phyloP scores from a whole-genome alignment of 805 yeast species.

The Zygotorulaspora sp. region DNA sequence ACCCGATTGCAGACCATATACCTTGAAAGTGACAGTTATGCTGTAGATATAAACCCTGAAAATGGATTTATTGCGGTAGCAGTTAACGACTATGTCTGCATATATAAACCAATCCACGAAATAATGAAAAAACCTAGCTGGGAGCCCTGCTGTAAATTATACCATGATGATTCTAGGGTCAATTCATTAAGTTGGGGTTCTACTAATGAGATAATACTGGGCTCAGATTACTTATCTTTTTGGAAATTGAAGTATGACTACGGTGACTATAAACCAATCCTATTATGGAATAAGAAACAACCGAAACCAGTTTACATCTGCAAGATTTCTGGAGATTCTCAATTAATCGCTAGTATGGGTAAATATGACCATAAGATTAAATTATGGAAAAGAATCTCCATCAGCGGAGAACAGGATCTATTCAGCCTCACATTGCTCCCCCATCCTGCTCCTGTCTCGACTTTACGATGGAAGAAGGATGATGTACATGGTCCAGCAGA shows the following conservation, averaged over 20 bases:
- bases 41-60: conserved; percentile 56
- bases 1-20: conserved; percentile 71
- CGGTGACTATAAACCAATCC: conserved; percentile 37
- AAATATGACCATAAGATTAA: conserved; percentile 63
- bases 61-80: conserved; percentile 63
- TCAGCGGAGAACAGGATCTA: conserved; percentile 55
- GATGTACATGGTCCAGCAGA: conserved; percentile 33
- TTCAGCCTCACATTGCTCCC: conserved; percentile 66
- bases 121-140: conserved; percentile 44
- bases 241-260: conserved; percentile 47
- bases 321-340: conserved; percentile 62
- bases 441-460: conserved; percentile 57
- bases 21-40: conserved; percentile 58
- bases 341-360: conserved; percentile 60
- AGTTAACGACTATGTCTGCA: conserved; percentile 39
- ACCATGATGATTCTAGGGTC: conserved; percentile 35
- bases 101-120: conserved; percentile 55
- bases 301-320: conserved; percentile 58
- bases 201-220: conserved; percentile 53
- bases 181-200: conserved; percentile 53
- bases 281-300: conserved; percentile 43
- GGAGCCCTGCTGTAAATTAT: conserved; percentile 37
- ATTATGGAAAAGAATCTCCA: conserved; percentile 71
- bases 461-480: conserved; percentile 54
- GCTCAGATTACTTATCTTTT: conserved; percentile 51